Evolutionary conservation across 495 filamentous ascomycete genomes (phyloP).

Genomic region (Bacidia gigantensis): DNA sequence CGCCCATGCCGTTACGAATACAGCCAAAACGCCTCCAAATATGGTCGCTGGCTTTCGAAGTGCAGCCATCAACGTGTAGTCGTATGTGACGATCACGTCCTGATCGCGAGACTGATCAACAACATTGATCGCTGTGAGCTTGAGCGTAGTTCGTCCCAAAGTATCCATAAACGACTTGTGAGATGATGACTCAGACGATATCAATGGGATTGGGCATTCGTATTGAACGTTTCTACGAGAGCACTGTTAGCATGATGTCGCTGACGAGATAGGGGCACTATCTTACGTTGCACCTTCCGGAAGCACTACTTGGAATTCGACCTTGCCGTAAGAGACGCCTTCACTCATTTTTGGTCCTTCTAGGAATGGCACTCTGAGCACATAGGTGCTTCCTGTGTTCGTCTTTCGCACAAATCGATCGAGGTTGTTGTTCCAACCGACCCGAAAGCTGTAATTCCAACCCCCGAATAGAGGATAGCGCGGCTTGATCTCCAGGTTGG

Average conservation of each 20-base stretch:
- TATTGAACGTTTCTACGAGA: constrained; percentile 50
- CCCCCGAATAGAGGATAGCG: constrained; percentile 88
- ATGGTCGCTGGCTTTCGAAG: constrained; percentile 80
- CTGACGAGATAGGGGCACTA: neutral
- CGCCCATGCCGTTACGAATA: constrained; percentile 65
- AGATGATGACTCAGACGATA: constrained; percentile 39
- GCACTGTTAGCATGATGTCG: constrained; percentile 18
- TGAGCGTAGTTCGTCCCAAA: constrained; percentile 68
- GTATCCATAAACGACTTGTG: constrained; percentile 92
- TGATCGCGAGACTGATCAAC: constrained; percentile 77
- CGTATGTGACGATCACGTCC: constrained; percentile 77
- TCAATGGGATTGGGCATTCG: constrained; percentile 44
- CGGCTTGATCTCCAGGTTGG: constrained; percentile 76
- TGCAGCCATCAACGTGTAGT: constrained; percentile 58
- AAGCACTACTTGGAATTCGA: constrained; percentile 67
- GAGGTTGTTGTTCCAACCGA: constrained; percentile 87
- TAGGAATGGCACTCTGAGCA: constrained; percentile 92
- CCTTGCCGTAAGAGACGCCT: constrained; percentile 70
- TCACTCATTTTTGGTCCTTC: constrained; percentile 79
- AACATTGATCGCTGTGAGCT: constrained; percentile 67
- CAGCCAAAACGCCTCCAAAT: constrained; percentile 53
- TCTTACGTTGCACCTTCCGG: constrained; percentile 86
- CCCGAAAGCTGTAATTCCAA: constrained; percentile 92
- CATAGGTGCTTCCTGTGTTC: constrained; percentile 46
- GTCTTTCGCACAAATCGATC: constrained; percentile 55